phyloP scores from a whole-genome alignment of 164 flowering plant species.

The Stephania japonica region DNA sequence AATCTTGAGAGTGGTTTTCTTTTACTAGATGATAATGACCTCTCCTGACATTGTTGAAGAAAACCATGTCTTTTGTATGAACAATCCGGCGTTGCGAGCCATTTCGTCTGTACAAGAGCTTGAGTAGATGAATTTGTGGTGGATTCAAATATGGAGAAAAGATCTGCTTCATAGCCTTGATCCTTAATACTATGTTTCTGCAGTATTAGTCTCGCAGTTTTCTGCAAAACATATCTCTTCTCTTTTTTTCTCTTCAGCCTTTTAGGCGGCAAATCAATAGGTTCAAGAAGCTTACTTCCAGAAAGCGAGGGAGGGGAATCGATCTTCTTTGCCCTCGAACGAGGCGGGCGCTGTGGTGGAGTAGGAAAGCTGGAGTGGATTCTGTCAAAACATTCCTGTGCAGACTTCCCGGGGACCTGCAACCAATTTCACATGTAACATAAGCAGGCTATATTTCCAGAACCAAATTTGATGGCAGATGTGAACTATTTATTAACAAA shows the following conservation, averaged over 20 bases:
- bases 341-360: slow-evolving; percentile 49
- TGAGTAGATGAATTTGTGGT: slow-evolving; percentile 21
- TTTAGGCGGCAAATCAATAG: slow-evolving; percentile 27
- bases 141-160: slow-evolving; percentile 64
- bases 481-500: background rate
- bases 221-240: slow-evolving; percentile 42
- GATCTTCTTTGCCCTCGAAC: slow-evolving; percentile 40
- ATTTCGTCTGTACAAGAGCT: slow-evolving; percentile 11
- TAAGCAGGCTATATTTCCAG: background rate
- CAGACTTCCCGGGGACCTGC: slow-evolving; percentile 93
- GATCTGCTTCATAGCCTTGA: slow-evolving; percentile 43
- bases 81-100: slow-evolving; percentile 40
- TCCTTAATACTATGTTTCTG: slow-evolving; percentile 41
- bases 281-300: slow-evolving; percentile 50
- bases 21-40: slow-evolving; percentile 27
- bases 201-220: slow-evolving; percentile 45
- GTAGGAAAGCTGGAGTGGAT: slow-evolving; percentile 52
- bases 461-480: background rate
- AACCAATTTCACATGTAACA: slow-evolving; percentile 8
- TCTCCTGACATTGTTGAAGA: slow-evolving; percentile 25
- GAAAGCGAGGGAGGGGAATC: slow-evolving; percentile 40
- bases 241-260: slow-evolving; percentile 27
- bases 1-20: slow-evolving; percentile 38
- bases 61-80: slow-evolving; percentile 16
- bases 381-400: slow-evolving; percentile 78